These are phyloP conservation scores for Acacia melanoxylon DNA, from an alignment of 306 rosid genomes.

Conservation along the genomic window DNA sequence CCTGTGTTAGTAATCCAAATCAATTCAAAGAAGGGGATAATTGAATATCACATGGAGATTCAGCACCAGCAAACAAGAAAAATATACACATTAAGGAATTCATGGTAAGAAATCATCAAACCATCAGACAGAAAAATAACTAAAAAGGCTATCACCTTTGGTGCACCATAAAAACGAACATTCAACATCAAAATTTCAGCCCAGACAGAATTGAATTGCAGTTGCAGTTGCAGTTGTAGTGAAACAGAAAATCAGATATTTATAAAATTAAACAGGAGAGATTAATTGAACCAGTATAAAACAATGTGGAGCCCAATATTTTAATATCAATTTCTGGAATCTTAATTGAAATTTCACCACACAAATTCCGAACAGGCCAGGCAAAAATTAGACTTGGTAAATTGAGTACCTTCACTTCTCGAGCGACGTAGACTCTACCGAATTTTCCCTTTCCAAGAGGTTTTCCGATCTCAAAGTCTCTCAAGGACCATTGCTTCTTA, in stretches of 20 bases:
- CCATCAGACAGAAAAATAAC: background rate
- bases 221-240: background rate
- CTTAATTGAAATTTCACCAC: background rate
- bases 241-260: background rate
- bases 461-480: constrained; percentile 81
- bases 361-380: background rate
- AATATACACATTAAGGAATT: background rate
- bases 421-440: constrained; percentile 82
- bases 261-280: background rate
- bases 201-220: background rate
- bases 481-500: constrained; percentile 60
- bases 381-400: background rate
- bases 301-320: background rate
- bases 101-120: background rate
- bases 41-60: background rate
- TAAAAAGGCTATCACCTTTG: background rate
- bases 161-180: background rate
- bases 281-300: background rate
- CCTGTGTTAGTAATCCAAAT: background rate
- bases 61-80: background rate
- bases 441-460: constrained; percentile 87
- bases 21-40: background rate
- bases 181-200: background rate
- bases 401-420: constrained; percentile 60
- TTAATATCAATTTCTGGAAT: background rate